Conservation (phyloP, 2,329 filamentous ascomycete genomes). For the Tolypocladium guangdongense region DNA sequence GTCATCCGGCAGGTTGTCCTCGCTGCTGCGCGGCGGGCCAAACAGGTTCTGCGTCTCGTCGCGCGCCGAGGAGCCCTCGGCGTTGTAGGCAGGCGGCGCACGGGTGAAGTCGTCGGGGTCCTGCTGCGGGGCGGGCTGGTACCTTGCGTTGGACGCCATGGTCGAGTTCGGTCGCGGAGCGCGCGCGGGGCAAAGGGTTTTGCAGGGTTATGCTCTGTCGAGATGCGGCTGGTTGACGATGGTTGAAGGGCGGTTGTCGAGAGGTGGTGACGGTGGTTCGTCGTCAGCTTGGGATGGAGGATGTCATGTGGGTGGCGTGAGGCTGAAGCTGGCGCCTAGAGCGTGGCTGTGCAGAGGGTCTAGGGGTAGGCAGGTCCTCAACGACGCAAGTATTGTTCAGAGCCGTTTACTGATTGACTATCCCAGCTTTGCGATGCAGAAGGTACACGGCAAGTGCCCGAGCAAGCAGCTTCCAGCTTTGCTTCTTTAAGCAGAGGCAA, state of each 20-base stretch:
- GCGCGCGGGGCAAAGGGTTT: neutral
- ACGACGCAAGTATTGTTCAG: too few species aligned
- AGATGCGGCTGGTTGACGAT: neutral
- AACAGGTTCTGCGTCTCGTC: constrained; percentile 48
- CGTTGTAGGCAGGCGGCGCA: constrained; percentile 69
- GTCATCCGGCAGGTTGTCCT: constrained; percentile 91
- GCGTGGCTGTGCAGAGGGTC: neutral
- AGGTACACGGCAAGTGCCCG: too few species aligned
- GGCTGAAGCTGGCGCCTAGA: neutral
- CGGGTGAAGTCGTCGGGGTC: constrained; percentile 77
- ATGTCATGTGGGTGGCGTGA: neutral
- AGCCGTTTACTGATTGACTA: too few species aligned
- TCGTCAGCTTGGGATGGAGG: neutral
- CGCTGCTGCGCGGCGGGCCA: constrained; percentile 62
- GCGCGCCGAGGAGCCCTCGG: constrained; percentile 40
- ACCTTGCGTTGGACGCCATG: constrained; percentile 73
- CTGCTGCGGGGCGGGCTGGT: constrained; percentile 70
- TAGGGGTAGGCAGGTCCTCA: neutral
- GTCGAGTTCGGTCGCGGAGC: neutral
- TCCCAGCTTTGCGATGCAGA: too few species aligned
- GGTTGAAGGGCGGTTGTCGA: neutral
- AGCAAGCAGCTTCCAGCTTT: too few species aligned
- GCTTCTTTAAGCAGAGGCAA: too few species aligned
- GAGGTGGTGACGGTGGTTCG: neutral
- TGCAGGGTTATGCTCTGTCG: neutral